phyloP scores from a whole-genome alignment of 768 basidiomycete species.

The Gyrodon lividus region DNA sequence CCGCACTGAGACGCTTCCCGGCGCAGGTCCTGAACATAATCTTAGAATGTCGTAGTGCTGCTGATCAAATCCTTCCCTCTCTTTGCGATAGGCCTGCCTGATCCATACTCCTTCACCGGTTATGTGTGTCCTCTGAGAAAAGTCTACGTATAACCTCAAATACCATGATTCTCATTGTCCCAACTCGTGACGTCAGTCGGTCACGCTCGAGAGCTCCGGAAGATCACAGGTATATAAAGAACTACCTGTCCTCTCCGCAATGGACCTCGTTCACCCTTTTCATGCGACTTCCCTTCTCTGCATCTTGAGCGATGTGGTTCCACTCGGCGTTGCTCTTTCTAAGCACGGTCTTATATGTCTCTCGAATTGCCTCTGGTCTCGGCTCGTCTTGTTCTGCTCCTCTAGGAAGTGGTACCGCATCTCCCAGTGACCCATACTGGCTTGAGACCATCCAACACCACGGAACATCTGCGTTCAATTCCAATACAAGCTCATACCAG shows the following conservation, averaged over 20 bases:
- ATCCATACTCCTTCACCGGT: too few relatives aligned
- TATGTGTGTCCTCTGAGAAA: too few relatives aligned
- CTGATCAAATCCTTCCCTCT: too few relatives aligned
- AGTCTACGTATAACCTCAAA: too few relatives aligned
- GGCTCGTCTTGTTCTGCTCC: slow-evolving; percentile 34
- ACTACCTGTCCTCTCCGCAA: neutral
- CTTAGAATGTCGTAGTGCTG: too few relatives aligned
- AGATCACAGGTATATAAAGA: too few relatives aligned
- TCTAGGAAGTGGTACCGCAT: slow-evolving; percentile 40
- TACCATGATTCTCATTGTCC: too few relatives aligned
- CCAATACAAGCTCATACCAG: slow-evolving; percentile 50
- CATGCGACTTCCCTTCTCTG: neutral
- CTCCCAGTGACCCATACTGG: slow-evolving; percentile 60
- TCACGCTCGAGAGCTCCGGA: too few relatives aligned
- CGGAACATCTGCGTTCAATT: slow-evolving; percentile 61
- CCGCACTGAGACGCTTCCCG: too few relatives aligned
- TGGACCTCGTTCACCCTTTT: neutral
- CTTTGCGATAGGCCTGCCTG: too few relatives aligned
- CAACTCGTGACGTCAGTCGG: too few relatives aligned
- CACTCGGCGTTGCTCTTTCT: neutral
- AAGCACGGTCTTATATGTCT: neutral
- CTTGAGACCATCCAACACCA: slow-evolving; percentile 65
- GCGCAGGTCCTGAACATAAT: too few relatives aligned
- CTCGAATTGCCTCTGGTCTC: slow-evolving; percentile 22
- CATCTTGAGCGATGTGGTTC: slow-evolving; percentile 2